These are phyloP conservation scores for Cryptococcus hybrid DNA, from an alignment of 1,284 basidiomycete genomes.

Conservation along the genomic window DNA sequence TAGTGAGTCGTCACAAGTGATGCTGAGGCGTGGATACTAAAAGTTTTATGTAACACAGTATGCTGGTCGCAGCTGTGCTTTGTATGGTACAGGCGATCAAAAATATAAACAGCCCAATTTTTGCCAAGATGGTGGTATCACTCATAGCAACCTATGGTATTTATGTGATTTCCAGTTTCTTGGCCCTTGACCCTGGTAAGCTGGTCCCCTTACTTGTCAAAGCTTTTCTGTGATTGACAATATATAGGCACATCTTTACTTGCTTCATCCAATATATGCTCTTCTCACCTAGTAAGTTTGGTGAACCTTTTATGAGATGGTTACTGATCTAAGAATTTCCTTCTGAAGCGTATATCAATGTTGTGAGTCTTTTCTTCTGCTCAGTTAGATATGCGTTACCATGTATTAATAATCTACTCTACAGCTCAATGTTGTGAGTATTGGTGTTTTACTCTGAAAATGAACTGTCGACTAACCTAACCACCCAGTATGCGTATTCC, in stretches of 20 bases:
- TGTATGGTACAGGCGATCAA: slow-evolving; percentile 69
- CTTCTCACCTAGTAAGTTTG: slow-evolving; percentile 53
- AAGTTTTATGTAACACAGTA: slow-evolving; percentile 14
- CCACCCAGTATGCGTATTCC: slow-evolving; percentile 42
- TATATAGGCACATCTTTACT: slow-evolving; percentile 66
- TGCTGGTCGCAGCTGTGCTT: slow-evolving; percentile 63
- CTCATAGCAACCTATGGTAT: slow-evolving; percentile 84
- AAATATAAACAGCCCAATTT: slow-evolving; percentile 62
- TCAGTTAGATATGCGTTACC: slow-evolving; percentile 1
- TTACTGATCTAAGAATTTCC: slow-evolving; percentile 20
- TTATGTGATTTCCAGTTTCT: slow-evolving; percentile 71
- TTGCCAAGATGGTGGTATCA: slow-evolving; percentile 75
- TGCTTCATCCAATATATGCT: slow-evolving; percentile 87
- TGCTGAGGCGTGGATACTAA: neutral
- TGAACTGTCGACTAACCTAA: slow-evolving; percentile 8
- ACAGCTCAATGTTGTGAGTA: too few species aligned
- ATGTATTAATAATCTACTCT: neutral
- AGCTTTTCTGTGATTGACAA: neutral
- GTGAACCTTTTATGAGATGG: neutral
- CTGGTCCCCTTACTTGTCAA: neutral
- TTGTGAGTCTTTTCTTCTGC: slow-evolving; percentile 22
- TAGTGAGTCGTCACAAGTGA: slow-evolving; percentile 53
- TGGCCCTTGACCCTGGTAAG: slow-evolving; percentile 83
- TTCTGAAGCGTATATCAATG: neutral
- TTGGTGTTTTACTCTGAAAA: neutral